These are phyloP conservation scores for Aristolochia contorta DNA, from an alignment of 164 flowering plant genomes.

Conservation along the genomic window DNA sequence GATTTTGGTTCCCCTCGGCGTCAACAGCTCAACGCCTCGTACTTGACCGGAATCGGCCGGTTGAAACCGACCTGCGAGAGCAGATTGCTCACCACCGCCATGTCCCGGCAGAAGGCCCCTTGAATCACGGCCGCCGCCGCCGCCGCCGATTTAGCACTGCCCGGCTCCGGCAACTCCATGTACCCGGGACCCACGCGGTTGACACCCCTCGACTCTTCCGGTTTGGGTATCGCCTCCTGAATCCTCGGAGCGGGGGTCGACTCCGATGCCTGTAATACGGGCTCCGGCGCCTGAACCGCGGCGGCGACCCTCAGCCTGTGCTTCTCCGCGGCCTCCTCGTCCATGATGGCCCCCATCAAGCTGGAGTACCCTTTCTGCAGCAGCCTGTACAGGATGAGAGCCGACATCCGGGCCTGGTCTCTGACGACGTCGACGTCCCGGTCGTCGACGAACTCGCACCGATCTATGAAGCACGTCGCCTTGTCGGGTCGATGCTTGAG, in stretches of 20 bases:
- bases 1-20: background rate
- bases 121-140: constrained; percentile 39
- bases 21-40: constrained; percentile 88
- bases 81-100: constrained; percentile 64
- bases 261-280: background rate
- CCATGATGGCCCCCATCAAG: constrained; percentile 49
- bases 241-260: constrained; percentile 18
- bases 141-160: constrained; percentile 4
- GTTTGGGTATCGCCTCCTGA: constrained; percentile 1
- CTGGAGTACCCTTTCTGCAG: constrained; percentile 70
- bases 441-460: constrained; percentile 69
- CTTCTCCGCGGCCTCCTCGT: constrained; percentile 65
- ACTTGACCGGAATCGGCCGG: constrained; percentile 64
- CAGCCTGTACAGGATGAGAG: constrained; percentile 65
- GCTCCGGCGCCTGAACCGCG: constrained; percentile 11
- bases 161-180: constrained; percentile 8
- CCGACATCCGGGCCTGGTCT: constrained; percentile 78
- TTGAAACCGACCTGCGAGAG: constrained; percentile 64
- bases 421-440: constrained; percentile 56
- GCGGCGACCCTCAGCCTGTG: constrained; percentile 49
- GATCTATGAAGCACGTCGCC: constrained; percentile 47
- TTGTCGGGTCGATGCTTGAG: constrained; percentile 77
- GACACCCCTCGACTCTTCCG: background rate
- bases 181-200: background rate
- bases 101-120: constrained; percentile 86